phyloP scores from a whole-genome alignment of 176 grass and related monocot species.

The Musa troglodytarum region DNA sequence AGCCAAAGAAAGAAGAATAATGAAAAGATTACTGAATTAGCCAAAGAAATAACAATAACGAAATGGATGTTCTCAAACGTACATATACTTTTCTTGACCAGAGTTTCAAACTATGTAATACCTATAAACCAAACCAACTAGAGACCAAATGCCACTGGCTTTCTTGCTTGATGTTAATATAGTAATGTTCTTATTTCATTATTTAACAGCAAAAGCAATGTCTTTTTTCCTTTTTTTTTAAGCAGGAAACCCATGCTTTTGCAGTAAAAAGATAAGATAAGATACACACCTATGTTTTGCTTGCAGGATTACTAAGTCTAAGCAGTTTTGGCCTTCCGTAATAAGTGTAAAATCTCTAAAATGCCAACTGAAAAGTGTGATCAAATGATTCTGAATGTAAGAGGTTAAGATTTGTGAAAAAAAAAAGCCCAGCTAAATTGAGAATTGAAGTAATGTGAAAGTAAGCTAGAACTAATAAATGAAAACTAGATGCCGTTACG shows the following conservation, averaged over 20 bases:
- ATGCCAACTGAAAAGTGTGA: not conserved
- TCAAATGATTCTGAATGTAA: too few species aligned
- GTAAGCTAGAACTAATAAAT: not conserved
- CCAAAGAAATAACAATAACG: not conserved
- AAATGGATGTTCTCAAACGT: not conserved
- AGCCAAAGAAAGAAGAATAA: not conserved
- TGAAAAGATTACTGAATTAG: not conserved
- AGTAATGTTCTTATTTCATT: too few species aligned
- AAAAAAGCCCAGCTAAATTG: not conserved
- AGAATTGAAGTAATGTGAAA: not conserved
- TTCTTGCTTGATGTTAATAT: not conserved
- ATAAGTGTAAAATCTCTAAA: not conserved
- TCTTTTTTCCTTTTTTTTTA: too few species aligned
- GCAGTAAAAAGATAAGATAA: too few species aligned
- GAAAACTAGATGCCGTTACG: not conserved
- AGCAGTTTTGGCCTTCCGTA: not conserved
- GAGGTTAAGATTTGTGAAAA: too few species aligned
- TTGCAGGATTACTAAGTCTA: not conserved
- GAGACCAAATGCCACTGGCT: not conserved
- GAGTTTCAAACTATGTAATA: not conserved
- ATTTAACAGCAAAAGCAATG: too few species aligned
- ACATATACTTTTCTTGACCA: not conserved
- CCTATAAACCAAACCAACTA: not conserved
- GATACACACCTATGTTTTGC: not conserved
- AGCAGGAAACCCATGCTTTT: too few species aligned